Evolutionary conservation across 371 early-diverging fungal genomes (phyloP), one percentile per base, ranked within the genome.

Genomic region (Globomyces sp.): DNA sequence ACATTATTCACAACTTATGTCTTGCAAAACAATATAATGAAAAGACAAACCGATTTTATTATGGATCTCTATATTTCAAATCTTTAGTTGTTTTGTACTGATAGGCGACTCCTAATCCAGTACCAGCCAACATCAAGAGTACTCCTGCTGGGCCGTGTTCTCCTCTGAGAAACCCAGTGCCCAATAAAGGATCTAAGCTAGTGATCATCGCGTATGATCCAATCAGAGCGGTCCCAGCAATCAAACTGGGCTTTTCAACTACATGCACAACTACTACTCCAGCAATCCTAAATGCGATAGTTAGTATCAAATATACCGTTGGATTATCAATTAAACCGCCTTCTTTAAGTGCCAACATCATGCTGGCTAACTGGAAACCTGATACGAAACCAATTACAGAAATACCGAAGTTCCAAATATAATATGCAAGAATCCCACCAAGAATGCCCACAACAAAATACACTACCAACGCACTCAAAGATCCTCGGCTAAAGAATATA

Each of bases 261-360:
- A 72, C 68, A 60, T 65, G 64, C 43, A 67, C 60, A 40, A 46
- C 61, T n/a, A 87, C 34, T 57, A 84, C 81, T 37, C 86, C 86
- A 3, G 84, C 62, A 0, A 87, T 59, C 2, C 79, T 71, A 43
- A 85, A 49, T 1, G 80, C 83, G 3, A 77, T 79, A 37, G 93
- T 71, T 24, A 93, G 82, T 13, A 89, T 79, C 36, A 85, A 82
- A 11, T 89, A 82, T 40, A 88, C 92, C 24, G 74, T 72, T 13
- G 74, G 67, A 0, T 80, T 73, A 1, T 79, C 70, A 51, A 92
- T 86, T 3, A 86, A 42, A 0, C 88, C 82, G 53, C 80, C 80
- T 5, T 74, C 64, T 58, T 78, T 80, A 78, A 79, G 88, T 1
- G 84, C 78, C 45, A 93, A 79, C 4, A 91, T 79, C 72, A 76